A percentile compares a stretch with the other conserved stretches of the same genome.
These are phyloP conservation scores for Azolla pinnata DNA, from an alignment of 75 land plant species.

Conservation along the genomic window DNA sequence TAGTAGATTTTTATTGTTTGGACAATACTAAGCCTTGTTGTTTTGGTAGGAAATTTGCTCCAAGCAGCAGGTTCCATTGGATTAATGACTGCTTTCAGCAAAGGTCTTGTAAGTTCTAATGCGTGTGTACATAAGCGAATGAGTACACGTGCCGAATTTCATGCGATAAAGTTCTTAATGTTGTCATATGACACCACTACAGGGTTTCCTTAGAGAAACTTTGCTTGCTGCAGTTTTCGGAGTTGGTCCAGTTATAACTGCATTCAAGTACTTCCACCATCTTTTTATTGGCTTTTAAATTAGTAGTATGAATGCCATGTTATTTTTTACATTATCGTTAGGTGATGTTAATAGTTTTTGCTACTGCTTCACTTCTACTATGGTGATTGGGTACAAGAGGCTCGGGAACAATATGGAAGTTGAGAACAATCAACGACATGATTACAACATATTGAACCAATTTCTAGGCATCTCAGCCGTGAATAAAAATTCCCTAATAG, in stretches of 20 bases:
- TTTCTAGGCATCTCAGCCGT: no score
- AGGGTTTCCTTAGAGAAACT: constrained; percentile 35
- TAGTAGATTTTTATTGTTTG: no score
- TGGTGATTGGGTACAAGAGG: no score
- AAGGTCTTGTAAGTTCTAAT: constrained; percentile 9
- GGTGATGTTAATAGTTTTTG: no score
- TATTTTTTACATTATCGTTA: no score
- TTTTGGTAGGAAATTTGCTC: constrained; percentile 9
- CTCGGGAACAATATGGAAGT: no score
- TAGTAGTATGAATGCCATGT: not conserved
- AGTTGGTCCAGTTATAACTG: constrained; percentile 37
- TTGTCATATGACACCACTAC: not conserved
- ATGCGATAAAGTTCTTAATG: not conserved
- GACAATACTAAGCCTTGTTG: no score
- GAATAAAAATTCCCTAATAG: no score
- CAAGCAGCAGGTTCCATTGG: constrained; percentile 17
- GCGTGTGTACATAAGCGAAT: not conserved
- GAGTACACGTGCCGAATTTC: not conserved
- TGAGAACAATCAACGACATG: no score
- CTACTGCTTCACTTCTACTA: no score
- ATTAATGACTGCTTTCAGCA: constrained; percentile 17
- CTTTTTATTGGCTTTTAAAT: not conserved
- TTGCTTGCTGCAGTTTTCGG: constrained; percentile 37
- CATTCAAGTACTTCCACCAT: constrained; percentile 22
- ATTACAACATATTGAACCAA: no score